These are phyloP conservation scores for Leishmania turanica DNA, from an alignment of 208 protist species.

Conservation along the genomic window DNA sequence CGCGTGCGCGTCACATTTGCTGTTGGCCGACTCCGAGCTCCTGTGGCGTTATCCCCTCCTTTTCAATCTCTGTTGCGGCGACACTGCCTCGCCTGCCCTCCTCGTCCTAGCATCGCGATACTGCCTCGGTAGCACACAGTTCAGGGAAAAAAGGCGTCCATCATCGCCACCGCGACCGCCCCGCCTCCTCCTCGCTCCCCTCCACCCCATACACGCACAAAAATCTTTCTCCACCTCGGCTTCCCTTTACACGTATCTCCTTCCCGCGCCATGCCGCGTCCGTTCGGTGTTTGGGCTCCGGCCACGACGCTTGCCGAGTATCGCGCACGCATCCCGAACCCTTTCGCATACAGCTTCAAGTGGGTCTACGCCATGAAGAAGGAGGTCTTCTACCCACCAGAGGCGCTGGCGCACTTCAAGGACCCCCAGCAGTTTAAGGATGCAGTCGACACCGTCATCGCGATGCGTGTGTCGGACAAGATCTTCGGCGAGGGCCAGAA, in stretches of 20 bases:
- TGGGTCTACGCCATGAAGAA: constrained; percentile 50
- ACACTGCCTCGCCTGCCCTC: neutral
- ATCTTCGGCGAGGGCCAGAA: constrained; percentile 88
- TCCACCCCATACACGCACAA: neutral
- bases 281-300: constrained; percentile 87
- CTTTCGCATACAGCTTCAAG: constrained; percentile 57
- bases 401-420: constrained; percentile 86
- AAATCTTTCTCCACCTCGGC: neutral
- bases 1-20: neutral
- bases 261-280: constrained; percentile 66
- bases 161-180: neutral
- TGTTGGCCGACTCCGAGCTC: neutral
- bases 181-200: neutral
- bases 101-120: neutral
- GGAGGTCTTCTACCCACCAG: constrained; percentile 84
- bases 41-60: neutral
- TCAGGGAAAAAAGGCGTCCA: neutral
- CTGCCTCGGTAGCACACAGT: neutral
- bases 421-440: constrained; percentile 90
- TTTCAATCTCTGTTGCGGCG: neutral
- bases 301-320: constrained; percentile 87
- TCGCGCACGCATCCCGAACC: constrained; percentile 70
- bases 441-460: constrained; percentile 76
- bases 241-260: neutral
- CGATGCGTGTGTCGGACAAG: constrained; percentile 80